Percentiles rank a stretch among this genome's conserved stretches.
These are phyloP conservation scores for Amaranthus hypochondriacus DNA, from an alignment of 148 eudicot genomes.

Conservation along the genomic window DNA sequence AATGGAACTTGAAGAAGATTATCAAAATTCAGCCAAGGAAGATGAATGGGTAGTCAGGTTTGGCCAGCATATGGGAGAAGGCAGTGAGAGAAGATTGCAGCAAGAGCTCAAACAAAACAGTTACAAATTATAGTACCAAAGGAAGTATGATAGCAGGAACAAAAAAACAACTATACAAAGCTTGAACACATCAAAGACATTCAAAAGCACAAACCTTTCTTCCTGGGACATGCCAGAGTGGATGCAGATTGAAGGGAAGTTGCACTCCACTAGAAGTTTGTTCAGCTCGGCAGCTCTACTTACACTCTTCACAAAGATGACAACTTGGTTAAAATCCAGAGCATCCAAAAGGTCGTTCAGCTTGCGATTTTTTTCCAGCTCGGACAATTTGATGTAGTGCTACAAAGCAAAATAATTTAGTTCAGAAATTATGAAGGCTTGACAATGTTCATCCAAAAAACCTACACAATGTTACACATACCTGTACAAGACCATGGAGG, in stretches of 20 bases:
- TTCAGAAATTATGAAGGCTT: too few relatives aligned
- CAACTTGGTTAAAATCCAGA: conserved; percentile 90
- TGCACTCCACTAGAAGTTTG: conserved; percentile 91
- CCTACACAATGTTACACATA: conserved; percentile 14
- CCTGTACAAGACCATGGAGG: conserved; percentile 99
- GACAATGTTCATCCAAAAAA: too few relatives aligned
- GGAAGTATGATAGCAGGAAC: too few relatives aligned
- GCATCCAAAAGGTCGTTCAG: conserved; percentile 93
- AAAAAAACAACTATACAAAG: too few relatives aligned
- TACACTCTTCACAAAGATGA: conserved; percentile 89
- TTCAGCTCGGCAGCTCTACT: conserved; percentile 82
- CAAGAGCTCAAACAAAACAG: too few relatives aligned
- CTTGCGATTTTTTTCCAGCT: conserved; percentile 85
- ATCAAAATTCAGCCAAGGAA: too few relatives aligned
- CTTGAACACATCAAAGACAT: too few relatives aligned
- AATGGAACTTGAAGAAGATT: too few relatives aligned
- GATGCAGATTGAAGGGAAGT: conserved; percentile 90
- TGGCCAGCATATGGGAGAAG: too few relatives aligned
- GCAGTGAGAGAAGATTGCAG: too few relatives aligned
- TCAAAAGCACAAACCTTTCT: conserved; percentile 54
- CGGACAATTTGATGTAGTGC: conserved; percentile 88
- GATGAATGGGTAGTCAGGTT: too few relatives aligned
- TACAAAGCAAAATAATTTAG: conserved; percentile 19
- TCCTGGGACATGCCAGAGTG: conserved; percentile 98
- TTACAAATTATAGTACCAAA: too few relatives aligned